Base-by-base conservation (phyloP, 1,284 basidiomycete genomes). In the Vanrija humicola region DNA sequence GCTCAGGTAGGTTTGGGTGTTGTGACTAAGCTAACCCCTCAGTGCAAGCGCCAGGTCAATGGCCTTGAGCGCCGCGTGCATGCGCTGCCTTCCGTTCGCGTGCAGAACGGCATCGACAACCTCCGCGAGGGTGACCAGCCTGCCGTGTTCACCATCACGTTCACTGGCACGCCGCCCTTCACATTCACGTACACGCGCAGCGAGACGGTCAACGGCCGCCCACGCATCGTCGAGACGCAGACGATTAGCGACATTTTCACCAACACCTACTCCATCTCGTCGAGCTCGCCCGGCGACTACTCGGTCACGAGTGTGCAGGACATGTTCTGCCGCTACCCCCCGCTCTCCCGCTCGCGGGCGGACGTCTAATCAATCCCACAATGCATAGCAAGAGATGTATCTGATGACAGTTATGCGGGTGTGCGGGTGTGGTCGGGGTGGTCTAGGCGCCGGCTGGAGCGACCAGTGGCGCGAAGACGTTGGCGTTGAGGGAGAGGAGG, bases 101-200 rank as follows among this genome's bases (percentile, higher is more conserved):
- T 98, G 45, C 86, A 86, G 8, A 86, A 89, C 54, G 95, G 95
- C 43, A 85, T 87, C 68, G 87, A 95, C 73, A 85, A 91, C 68
- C 88, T 97, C 49, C 86, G 91, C 57, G 92, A 97, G 80, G 92
- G 89, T 58, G 89, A 91, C 72, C 88, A 94, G 79, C 92, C 93
- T 9, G 90, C 95, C 72, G 94, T 96, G 60, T 80, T 89, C 54
- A 49, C 46, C 45, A 96, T 98, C 77, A 85, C 83, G 10, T 83
- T 98, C 58, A 81, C 85, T 45, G 95, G 95, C 52, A 88, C 89
- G 65, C 88, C 95, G 38, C 95, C 95, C 0, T 98, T 96, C 78
- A 88, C 92, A 1, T 98, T 98, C 76, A 91, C 90, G 0, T 93
- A 92, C 72, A 90, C 92, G 72, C 83, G 90, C 45, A 82, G 82